Percentiles rank a stretch among this genome's conserved stretches.
Evolutionary conservation across 176 grass and related monocot species (phyloP).

Genomic region (Poa annua): DNA sequence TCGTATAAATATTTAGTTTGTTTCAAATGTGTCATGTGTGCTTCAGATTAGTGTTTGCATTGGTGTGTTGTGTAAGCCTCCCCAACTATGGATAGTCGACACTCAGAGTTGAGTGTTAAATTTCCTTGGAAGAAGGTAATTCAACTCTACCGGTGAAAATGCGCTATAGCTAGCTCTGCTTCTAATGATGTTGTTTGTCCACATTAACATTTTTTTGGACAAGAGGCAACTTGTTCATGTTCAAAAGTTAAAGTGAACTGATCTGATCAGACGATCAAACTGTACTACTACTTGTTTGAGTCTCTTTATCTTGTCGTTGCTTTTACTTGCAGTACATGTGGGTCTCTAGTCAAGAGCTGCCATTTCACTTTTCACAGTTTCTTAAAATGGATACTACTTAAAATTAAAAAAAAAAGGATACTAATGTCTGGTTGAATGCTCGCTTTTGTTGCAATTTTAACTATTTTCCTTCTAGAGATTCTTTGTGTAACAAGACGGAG

Average conservation of each 20-base stretch:
- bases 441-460: constrained; percentile 7
- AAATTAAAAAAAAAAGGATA: no score
- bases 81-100: background rate
- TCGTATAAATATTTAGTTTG: background rate
- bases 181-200: no score
- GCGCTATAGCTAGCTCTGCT: background rate
- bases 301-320: constrained; percentile 24
- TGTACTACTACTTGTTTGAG: constrained; percentile 36
- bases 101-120: background rate
- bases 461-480: background rate
- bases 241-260: constrained; percentile 35
- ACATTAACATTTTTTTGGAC: constrained; percentile 5
- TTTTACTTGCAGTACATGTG: constrained; percentile 48
- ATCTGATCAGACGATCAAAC: constrained; percentile 46
- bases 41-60: background rate
- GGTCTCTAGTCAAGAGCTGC: constrained; percentile 5
- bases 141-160: background rate
- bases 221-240: background rate
- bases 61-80: background rate
- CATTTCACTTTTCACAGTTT: constrained; percentile 42
- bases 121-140: background rate
- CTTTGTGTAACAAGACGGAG: background rate
- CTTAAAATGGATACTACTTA: constrained; percentile 27
- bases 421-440: background rate
- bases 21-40: background rate